A percentile compares a stretch with the other conserved stretches of the same genome.
These are phyloP conservation scores for Hippophae tibetana DNA, from an alignment of 306 rosid genomes.

Conservation along the genomic window DNA sequence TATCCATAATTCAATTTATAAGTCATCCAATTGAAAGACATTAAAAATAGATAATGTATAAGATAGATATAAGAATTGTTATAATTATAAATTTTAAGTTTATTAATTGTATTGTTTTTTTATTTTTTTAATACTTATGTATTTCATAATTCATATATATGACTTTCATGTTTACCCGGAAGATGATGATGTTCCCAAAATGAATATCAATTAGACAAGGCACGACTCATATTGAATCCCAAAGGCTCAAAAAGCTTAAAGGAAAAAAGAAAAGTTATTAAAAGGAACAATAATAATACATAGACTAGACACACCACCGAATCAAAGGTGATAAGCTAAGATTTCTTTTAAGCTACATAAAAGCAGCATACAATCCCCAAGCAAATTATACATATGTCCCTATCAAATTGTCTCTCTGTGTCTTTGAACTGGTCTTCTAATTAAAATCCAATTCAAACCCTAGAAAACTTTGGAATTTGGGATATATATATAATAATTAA, in stretches of 20 bases:
- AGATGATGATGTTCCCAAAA: constrained; percentile 36
- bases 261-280: background rate
- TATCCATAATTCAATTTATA: too few relatives aligned
- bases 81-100: too few relatives aligned
- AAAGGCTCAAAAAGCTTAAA: constrained; percentile 36
- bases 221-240: constrained; percentile 32
- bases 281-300: background rate
- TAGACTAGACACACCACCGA: constrained; percentile 20
- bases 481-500: constrained; percentile 15
- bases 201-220: constrained; percentile 31
- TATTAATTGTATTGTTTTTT: too few relatives aligned
- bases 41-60: too few relatives aligned
- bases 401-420: constrained; percentile 14
- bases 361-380: background rate
- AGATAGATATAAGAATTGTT: too few relatives aligned
- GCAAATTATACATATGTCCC: constrained; percentile 17
- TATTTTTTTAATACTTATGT: too few relatives aligned
- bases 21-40: too few relatives aligned
- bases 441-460: constrained; percentile 24
- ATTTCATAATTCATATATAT: too few relatives aligned
- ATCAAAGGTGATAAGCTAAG: constrained; percentile 39
- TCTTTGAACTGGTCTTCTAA: constrained; percentile 6
- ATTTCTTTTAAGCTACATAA: constrained; percentile 15
- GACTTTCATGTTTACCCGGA: too few relatives aligned
- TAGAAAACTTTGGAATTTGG: constrained; percentile 26